Percentiles rank a stretch among this genome's conserved stretches.
phyloP scores from a whole-genome alignment of 2,329 filamentous ascomycete genomes.

The Fusarium denticulatum region DNA sequence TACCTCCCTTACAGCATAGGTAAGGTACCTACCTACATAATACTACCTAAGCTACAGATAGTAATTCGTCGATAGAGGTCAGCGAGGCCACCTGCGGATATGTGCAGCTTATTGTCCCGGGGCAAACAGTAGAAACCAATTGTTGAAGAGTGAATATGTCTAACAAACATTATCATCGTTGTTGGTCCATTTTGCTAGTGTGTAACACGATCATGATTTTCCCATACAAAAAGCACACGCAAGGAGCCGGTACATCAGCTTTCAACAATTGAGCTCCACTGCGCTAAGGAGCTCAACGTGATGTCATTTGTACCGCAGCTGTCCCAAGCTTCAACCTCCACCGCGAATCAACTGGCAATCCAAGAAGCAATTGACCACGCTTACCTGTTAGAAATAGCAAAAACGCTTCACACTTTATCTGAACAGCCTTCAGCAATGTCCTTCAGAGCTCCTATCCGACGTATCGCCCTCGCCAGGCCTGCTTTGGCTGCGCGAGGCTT shows the following conservation, averaged over 20 bases:
- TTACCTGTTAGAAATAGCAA: constrained; percentile 1
- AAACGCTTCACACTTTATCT: not conserved
- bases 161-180: not conserved
- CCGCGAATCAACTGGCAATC: constrained; percentile 3
- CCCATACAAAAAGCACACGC: not conserved
- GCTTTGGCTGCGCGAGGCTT: constrained; percentile 57
- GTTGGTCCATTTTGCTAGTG: not conserved
- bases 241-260: not conserved
- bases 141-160: not conserved
- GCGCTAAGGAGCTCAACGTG: constrained; percentile 29
- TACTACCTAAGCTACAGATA: not conserved
- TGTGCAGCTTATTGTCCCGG: not conserved
- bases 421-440: constrained; percentile 45
- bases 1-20: not conserved
- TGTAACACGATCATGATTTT: not conserved
- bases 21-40: not conserved
- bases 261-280: constrained; percentile 3
- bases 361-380: constrained; percentile 27
- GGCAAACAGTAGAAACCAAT: not conserved
- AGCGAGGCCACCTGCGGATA: not conserved
- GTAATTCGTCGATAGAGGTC: not conserved
- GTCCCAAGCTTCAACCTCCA: constrained; percentile 21
- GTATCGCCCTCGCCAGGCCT: constrained; percentile 46
- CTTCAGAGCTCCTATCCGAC: constrained; percentile 50
- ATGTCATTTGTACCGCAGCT: constrained; percentile 37